Conservation (phyloP, 257 asterid genomes). For the Perilla frutescens region DNA sequence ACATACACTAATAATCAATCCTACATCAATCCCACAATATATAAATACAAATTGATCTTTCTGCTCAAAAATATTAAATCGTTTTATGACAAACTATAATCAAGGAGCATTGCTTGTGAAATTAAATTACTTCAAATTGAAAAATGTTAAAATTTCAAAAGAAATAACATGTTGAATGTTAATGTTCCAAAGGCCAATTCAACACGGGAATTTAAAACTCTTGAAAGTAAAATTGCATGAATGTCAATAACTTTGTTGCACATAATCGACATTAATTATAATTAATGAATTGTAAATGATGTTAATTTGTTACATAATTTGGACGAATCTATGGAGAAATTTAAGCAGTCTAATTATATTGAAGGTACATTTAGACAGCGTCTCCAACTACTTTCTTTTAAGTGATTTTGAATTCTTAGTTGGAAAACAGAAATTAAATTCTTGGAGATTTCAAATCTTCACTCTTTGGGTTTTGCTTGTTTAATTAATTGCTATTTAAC, state of each 20-base stretch:
- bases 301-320: background rate
- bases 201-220: background rate
- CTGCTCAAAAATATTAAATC: background rate
- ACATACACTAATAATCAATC: no score
- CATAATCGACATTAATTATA: background rate
- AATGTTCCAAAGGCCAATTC: background rate
- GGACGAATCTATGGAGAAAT: background rate
- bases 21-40: background rate
- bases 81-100: background rate
- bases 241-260: background rate
- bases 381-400: background rate
- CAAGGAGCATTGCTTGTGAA: background rate
- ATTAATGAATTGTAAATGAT: conserved; percentile 3
- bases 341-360: background rate
- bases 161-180: background rate
- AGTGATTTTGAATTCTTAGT: conserved; percentile 2
- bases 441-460: background rate
- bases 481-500: background rate
- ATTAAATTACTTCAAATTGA: background rate
- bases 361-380: background rate
- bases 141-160: background rate
- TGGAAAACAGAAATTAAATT: background rate
- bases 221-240: background rate
- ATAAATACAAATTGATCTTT: no score
- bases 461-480: no score